Evolutionary conservation across 768 basidiomycete genomes (phyloP), one percentile per base, ranked within the genome.

Genomic region (Kwoniella europaea): DNA sequence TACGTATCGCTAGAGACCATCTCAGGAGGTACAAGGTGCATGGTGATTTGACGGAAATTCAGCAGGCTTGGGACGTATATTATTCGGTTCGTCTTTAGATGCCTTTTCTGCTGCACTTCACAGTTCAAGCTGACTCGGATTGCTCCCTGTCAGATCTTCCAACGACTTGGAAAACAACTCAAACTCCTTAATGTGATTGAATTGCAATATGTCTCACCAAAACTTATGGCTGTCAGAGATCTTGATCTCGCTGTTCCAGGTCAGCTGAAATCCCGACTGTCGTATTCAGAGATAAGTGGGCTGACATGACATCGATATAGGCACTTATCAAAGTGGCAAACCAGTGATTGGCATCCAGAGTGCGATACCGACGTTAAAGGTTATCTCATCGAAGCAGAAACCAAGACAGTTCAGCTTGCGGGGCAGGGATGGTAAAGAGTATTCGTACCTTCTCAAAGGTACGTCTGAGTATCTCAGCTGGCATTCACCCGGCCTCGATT

Each of bases 31-130:
- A 91, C 86, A 90, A 91, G 53, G 87, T 88, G 22, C 92, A 92
- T 78, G 92, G 92, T 27, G 95, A 99, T 80, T 88, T 89, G 67
- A 89, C 89, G 61, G 94, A 98, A 80, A 85, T 99, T 58, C 97
- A 98, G 81, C 93, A 92, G 79, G 97, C 97, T 42, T 99, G 97
- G 97, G 97, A 98, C 78, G 94, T 98, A 29, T 99, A 99, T 84
- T 99, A 98, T 78, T 89, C 89, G 59, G 94, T 93, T 83, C n/a
- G 10, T 35, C 65, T 20, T 10, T 27, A 3, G 52, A 35, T 44
- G 44, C 55, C 27, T 27, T 27, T 35, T 16, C 35, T 52, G 9
- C 13, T 22, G 7, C n/a, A 13, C 35, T 55, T 57, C 70, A 13
- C 13, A 20, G 22, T 29, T 18, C 24, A 18, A 54, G 66, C 57